These are phyloP conservation scores for Parathielavia appendiculata DNA, from an alignment of 495 filamentous ascomycete genomes.

Conservation along the genomic window DNA sequence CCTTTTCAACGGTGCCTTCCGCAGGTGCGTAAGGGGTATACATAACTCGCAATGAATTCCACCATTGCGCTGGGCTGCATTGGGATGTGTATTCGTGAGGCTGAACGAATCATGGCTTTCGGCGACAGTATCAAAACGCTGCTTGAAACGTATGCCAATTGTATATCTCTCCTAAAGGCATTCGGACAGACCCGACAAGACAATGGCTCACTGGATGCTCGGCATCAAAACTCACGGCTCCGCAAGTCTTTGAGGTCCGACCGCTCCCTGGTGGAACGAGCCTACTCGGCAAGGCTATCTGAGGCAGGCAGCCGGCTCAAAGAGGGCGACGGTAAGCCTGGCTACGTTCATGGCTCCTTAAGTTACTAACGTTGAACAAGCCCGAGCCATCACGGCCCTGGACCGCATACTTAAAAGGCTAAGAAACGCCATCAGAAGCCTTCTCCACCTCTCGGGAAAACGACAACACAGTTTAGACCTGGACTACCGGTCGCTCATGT, in stretches of 20 bases:
- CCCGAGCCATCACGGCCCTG: slow-evolving; percentile 27
- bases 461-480: slow-evolving; percentile 22
- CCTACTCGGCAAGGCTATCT: slow-evolving; percentile 27
- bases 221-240: slow-evolving; percentile 34
- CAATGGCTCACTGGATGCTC: slow-evolving; percentile 27
- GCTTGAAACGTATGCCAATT: slow-evolving; percentile 36
- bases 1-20: neutral
- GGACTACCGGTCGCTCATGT: slow-evolving; percentile 35
- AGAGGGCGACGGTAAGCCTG: slow-evolving; percentile 33
- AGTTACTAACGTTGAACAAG: slow-evolving; percentile 19
- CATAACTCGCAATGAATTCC: too few species aligned
- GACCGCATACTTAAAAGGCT: slow-evolving; percentile 30
- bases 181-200: slow-evolving; percentile 17
- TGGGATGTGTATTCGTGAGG: neutral
- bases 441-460: slow-evolving; percentile 25
- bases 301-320: slow-evolving; percentile 26
- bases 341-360: neutral
- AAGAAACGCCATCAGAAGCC: slow-evolving; percentile 24
- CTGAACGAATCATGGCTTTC: slow-evolving; percentile 25
- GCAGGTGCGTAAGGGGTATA: too few species aligned
- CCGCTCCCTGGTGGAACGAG: slow-evolving; percentile 27
- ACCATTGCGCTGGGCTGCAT: too few species aligned
- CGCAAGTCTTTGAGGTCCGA: slow-evolving; percentile 30
- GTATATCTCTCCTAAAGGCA: slow-evolving; percentile 32
- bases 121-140: slow-evolving; percentile 28